Evolutionary conservation across 108 stramenopile species (phyloP).

Genomic region (Chaetoceros muelleri): DNA sequence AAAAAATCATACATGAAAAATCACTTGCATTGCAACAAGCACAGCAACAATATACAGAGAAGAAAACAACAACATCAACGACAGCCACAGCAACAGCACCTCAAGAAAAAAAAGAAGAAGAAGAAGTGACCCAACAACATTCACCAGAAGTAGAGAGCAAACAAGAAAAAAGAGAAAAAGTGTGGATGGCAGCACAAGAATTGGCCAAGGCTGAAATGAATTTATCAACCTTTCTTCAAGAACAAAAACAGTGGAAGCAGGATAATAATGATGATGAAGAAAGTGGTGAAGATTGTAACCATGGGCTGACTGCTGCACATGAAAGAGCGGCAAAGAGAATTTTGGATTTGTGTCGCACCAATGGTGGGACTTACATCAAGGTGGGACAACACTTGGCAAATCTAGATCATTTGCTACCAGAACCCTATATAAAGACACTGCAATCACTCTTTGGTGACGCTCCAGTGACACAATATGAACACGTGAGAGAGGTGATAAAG

Average conservation of each 20-base stretch:
- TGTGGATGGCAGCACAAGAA: conserved; percentile 42
- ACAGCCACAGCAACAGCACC: background rate
- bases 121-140: conserved; percentile 1
- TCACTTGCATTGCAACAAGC: conserved; percentile 41
- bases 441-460: conserved; percentile 74
- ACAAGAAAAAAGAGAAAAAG: conserved; percentile 32
- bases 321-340: conserved; percentile 53
- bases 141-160: conserved; percentile 13
- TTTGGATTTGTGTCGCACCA: conserved; percentile 64
- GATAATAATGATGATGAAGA: background rate
- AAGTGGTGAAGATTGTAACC: conserved; percentile 5
- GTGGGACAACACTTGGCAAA: conserved; percentile 90
- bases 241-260: background rate
- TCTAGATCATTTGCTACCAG: conserved; percentile 83
- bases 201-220: conserved; percentile 41
- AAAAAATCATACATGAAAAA: conserved; percentile 20
- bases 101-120: background rate
- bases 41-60: conserved; percentile 41
- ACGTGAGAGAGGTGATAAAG: conserved; percentile 46
- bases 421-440: conserved; percentile 68
- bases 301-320: conserved; percentile 22
- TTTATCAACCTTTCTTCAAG: conserved; percentile 2
- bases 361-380: conserved; percentile 84
- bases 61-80: background rate
- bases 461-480: conserved; percentile 21